These are phyloP conservation scores for Choricystis sp. DNA, from an alignment of 139 green algal genomes.

Conservation along the genomic window DNA sequence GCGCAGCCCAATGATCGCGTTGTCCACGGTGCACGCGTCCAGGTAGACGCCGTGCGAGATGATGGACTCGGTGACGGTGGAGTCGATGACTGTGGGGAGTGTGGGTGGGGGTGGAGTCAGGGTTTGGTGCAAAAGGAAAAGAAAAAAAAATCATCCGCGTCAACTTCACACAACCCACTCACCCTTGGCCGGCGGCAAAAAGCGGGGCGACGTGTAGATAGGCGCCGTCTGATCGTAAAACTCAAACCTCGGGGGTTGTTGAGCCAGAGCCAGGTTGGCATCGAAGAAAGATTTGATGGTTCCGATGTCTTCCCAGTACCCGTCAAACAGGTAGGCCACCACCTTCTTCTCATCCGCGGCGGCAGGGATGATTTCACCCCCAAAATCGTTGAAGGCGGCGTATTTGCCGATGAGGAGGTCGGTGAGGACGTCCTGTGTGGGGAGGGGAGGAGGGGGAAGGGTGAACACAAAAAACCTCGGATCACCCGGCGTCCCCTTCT, in stretches of 20 bases:
- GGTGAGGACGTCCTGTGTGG: slow-evolving; percentile 58
- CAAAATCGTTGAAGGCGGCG: slow-evolving; percentile 83
- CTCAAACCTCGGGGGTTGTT: slow-evolving; percentile 73
- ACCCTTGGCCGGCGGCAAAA: slow-evolving; percentile 83
- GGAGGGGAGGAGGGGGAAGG: no score
- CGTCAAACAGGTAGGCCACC: slow-evolving; percentile 91
- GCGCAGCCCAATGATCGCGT: slow-evolving; percentile 88
- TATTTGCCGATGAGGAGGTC: slow-evolving; percentile 46
- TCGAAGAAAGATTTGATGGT: slow-evolving; percentile 99
- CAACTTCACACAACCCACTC: background rate
- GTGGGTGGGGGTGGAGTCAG: no score
- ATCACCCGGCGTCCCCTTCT: no score
- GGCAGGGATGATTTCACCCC: slow-evolving; percentile 89
- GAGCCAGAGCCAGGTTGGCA: slow-evolving; percentile 88
- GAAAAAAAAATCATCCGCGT: no score
- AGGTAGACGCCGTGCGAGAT: slow-evolving; percentile 67
- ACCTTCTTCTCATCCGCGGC: slow-evolving; percentile 32
- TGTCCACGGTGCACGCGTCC: slow-evolving; percentile 57
- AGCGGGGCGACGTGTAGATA: slow-evolving; percentile 97
- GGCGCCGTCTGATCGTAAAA: slow-evolving; percentile 93
- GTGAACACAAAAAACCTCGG: no score
- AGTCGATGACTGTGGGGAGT: slow-evolving; percentile 69
- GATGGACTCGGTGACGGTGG: slow-evolving; percentile 55
- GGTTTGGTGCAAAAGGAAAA: no score
- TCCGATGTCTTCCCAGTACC: slow-evolving; percentile 99